Conservation (phyloP, 495 filamentous ascomycete species). For the Talaromyces proteolyticus region DNA sequence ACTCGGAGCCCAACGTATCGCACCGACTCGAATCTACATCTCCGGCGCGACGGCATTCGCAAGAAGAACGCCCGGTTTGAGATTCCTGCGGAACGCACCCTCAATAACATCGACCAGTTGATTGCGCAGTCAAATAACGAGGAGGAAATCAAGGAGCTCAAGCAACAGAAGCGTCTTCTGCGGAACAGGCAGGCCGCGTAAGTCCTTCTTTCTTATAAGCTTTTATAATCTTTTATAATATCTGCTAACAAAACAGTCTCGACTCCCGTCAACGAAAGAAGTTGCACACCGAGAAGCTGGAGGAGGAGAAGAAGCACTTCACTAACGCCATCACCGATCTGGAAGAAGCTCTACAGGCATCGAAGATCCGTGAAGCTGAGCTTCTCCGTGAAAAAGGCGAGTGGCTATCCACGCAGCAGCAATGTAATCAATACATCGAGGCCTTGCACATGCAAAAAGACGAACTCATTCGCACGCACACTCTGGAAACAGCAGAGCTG, state of each 20-base stretch:
- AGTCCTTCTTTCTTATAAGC: slow-evolving; percentile 29
- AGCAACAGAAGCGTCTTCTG: slow-evolving; percentile 94
- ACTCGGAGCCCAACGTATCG: slow-evolving; percentile 76
- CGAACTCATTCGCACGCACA: slow-evolving; percentile 82
- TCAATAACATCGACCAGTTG: slow-evolving; percentile 90
- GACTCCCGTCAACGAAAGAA: slow-evolving; percentile 98
- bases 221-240: slow-evolving; percentile 14
- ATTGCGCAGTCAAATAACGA: slow-evolving; percentile 87
- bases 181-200: slow-evolving; percentile 96
- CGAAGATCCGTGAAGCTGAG: slow-evolving; percentile 50
- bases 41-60: slow-evolving; percentile 84
- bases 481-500: slow-evolving; percentile 87
- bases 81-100: slow-evolving; percentile 87
- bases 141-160: slow-evolving; percentile 93
- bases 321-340: slow-evolving; percentile 66
- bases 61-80: slow-evolving; percentile 99
- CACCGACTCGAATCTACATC: slow-evolving; percentile 68
- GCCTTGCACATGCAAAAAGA: slow-evolving; percentile 81
- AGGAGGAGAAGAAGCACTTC: slow-evolving; percentile 93
- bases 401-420: slow-evolving; percentile 60
- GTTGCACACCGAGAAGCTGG: slow-evolving; percentile 93
- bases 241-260: slow-evolving; percentile 54
- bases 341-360: slow-evolving; percentile 65
- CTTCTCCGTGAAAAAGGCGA: slow-evolving; percentile 63
- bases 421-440: slow-evolving; percentile 69